These are phyloP conservation scores for Otatea glauca DNA, from an alignment of 176 grass and related monocot species.

Conservation along the genomic window DNA sequence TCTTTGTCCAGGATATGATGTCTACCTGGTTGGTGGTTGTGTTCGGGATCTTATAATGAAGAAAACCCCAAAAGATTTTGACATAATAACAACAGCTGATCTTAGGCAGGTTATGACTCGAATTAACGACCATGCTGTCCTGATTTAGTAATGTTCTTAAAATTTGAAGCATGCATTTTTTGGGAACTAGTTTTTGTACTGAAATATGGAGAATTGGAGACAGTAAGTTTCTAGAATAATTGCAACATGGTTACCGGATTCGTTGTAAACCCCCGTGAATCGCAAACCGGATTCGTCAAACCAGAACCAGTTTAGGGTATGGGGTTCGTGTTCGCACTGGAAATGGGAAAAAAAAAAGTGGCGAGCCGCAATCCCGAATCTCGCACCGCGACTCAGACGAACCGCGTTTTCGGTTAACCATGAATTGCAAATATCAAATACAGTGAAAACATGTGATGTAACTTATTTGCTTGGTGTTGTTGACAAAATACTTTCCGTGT, in stretches of 20 bases:
- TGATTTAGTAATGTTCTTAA: slow-evolving; percentile 14
- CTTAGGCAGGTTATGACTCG: slow-evolving; percentile 82
- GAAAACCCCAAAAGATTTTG: slow-evolving; percentile 94
- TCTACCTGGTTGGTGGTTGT: slow-evolving; percentile 91
- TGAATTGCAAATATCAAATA: neutral
- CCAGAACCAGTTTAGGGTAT: no score
- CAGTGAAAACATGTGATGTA: neutral
- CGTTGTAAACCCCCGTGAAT: no score
- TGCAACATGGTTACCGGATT: neutral
- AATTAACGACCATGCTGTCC: slow-evolving; percentile 30
- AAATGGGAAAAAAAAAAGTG: no score
- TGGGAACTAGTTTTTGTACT: slow-evolving; percentile 24
- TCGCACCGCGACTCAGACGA: no score
- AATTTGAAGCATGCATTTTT: slow-evolving; percentile 22
- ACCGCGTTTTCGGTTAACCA: no score
- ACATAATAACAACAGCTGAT: slow-evolving; percentile 89
- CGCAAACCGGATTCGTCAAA: no score
- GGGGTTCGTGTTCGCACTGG: no score
- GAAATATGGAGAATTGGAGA: neutral
- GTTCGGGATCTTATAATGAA: slow-evolving; percentile 96
- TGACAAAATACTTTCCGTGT: neutral
- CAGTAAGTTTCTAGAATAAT: slow-evolving; percentile 22
- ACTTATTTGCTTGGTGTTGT: neutral
- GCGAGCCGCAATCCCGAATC: no score
- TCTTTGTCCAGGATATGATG: slow-evolving; percentile 77